phyloP scores from a whole-genome alignment of 768 basidiomycete species.

The Termitomyces sp. region DNA sequence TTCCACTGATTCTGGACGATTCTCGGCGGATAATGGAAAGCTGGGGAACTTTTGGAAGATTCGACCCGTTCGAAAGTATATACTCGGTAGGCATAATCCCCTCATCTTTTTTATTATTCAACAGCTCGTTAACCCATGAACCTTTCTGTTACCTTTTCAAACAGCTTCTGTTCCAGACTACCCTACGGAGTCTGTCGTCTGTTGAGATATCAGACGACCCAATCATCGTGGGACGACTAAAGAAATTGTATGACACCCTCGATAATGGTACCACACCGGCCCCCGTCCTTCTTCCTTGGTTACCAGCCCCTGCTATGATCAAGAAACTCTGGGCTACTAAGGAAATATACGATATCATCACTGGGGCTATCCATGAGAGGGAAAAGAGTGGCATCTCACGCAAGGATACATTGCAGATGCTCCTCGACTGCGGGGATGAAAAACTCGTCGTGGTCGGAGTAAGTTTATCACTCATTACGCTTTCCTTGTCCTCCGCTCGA shows the following conservation, averaged over 20 bases:
- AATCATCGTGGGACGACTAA: slow-evolving; percentile 53
- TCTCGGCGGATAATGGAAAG: slow-evolving; percentile 51
- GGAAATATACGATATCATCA: slow-evolving; percentile 67
- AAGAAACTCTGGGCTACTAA: slow-evolving; percentile 70
- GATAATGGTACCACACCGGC: slow-evolving; percentile 69
- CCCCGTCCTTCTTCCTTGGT: slow-evolving; percentile 71
- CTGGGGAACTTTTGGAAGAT: slow-evolving; percentile 59
- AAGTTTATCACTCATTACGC: slow-evolving; percentile 19
- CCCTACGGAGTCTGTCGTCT: slow-evolving; percentile 61
- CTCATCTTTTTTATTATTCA: neutral
- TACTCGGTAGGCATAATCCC: slow-evolving; percentile 46
- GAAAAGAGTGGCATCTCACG: slow-evolving; percentile 48
- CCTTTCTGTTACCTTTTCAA: neutral
- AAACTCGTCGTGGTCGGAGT: slow-evolving; percentile 66
- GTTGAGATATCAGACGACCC: slow-evolving; percentile 68
- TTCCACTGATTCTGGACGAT: slow-evolving; percentile 62
- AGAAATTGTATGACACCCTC: slow-evolving; percentile 59
- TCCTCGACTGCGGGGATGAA: slow-evolving; percentile 68
- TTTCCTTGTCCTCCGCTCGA: neutral
- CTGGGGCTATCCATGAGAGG: slow-evolving; percentile 49
- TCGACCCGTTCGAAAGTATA: slow-evolving; percentile 69
- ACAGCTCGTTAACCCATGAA: slow-evolving; percentile 1
- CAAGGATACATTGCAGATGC: slow-evolving; percentile 70
- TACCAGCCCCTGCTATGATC: slow-evolving; percentile 69
- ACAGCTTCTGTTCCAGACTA: slow-evolving; percentile 70